Evolutionary conservation across 768 basidiomycete genomes (phyloP).

Genomic region (Panaeolus papilionaceus): DNA sequence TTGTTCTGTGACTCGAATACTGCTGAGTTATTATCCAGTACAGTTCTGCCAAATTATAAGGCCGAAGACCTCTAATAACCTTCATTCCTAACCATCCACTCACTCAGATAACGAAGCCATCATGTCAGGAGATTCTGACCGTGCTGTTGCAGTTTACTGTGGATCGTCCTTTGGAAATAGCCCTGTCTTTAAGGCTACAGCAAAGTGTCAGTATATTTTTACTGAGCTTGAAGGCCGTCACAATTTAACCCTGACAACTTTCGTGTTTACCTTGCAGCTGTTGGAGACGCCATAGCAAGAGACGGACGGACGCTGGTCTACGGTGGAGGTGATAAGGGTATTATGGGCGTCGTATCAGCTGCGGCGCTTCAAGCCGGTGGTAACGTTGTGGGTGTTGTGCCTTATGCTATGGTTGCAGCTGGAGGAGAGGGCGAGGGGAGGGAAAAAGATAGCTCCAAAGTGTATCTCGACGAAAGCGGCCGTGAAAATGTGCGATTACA

Average conservation of each 20-base stretch:
- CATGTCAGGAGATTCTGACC: slow-evolving; percentile 7
- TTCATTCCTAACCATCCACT: slow-evolving; percentile 50
- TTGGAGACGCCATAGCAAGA: slow-evolving; percentile 75
- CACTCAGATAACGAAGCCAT: slow-evolving; percentile 51
- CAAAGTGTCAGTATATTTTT: slow-evolving; percentile 59
- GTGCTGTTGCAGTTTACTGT: slow-evolving; percentile 82
- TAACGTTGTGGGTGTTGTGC: slow-evolving; percentile 78
- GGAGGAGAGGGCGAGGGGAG: slow-evolving; percentile 68
- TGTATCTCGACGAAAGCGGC: slow-evolving; percentile 30
- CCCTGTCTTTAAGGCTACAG: slow-evolving; percentile 69
- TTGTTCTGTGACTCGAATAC: slow-evolving; percentile 24
- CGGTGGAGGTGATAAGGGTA: slow-evolving; percentile 82
- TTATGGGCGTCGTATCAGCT: slow-evolving; percentile 86
- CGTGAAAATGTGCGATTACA: slow-evolving; percentile 32
- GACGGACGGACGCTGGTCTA: slow-evolving; percentile 76
- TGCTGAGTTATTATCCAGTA: slow-evolving; percentile 33
- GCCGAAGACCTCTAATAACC: slow-evolving; percentile 35
- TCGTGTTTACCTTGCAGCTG: slow-evolving; percentile 46
- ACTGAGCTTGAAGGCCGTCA: neutral
- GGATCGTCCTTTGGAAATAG: slow-evolving; percentile 74
- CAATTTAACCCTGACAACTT: neutral
- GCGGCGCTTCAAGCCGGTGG: slow-evolving; percentile 72
- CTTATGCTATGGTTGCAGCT: slow-evolving; percentile 72
- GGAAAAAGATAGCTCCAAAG: slow-evolving; percentile 24
- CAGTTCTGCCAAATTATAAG: slow-evolving; percentile 57